Base-by-base conservation (phyloP, 75 land plant genomes). In the Cryptomeria japonica region DNA sequence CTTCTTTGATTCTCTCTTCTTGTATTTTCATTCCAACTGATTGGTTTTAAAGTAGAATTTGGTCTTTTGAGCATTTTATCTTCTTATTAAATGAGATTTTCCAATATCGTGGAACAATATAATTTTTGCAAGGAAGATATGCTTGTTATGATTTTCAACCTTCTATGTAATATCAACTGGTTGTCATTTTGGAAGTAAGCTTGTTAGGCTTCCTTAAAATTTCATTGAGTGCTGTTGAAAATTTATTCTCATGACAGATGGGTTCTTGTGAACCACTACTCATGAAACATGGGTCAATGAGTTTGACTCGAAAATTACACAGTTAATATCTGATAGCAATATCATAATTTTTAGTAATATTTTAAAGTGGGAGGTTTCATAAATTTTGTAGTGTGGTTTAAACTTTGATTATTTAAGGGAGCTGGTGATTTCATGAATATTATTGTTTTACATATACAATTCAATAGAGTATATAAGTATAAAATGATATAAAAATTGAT, bases 121-220 rank as follows among this genome's bases (percentile, higher is more conserved):
- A 3, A 13, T 44, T n/a, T 8, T 82, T 28, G 84, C 84, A 82
- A 46, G 83, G n/a, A 80, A 80, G 46, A 82, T 82, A 82, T 46
- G 51, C 13, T 19, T n/a, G 11, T 82, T 46, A 82, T 82, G 25
- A 49, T 5, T 82, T 82, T 6, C 31, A 82, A 82, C 32, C 84
- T 82, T n/a, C 51, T 82, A 46, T 25, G 22, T 28, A 39, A 12
- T 44, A 82, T 46, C 31, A 46, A 46, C n/a, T 46, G 84, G 8
- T 39, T 42, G 15, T 46, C 47, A 82, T 82, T 55, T 68, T 38
- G 76, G 22, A 53, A 34, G 14, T 25, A 64, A 51, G 55, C 55
- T 51, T 13, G 16, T 51, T 12, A 49, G 51, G 51, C 12, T 49
- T 49, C 1, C 51, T 10, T 0, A 49, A 49, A 10, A 49, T 10